These are phyloP conservation scores for Draba incana DNA, from an alignment of 345 rosid genomes.

Conservation along the genomic window DNA sequence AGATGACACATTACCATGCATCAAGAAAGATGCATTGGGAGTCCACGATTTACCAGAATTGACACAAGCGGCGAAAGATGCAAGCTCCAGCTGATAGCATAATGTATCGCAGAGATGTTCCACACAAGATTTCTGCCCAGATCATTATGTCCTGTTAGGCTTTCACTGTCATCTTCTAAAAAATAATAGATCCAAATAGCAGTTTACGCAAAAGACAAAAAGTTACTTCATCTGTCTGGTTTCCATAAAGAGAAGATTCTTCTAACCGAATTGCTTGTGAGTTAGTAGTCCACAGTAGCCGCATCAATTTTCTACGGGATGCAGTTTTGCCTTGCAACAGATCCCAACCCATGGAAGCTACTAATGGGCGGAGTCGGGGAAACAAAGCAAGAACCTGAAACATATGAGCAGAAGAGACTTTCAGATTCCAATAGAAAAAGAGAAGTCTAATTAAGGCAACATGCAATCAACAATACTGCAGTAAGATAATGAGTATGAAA, in stretches of 20 bases:
- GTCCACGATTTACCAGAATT: constrained; percentile 88
- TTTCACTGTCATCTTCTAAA: constrained; percentile 33
- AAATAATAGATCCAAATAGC: constrained; percentile 4
- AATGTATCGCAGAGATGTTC: constrained; percentile 83
- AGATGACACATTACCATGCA: constrained; percentile 61
- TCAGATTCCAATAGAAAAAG: constrained; percentile 18
- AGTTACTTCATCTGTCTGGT: constrained; percentile 71
- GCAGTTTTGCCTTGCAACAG: constrained; percentile 74
- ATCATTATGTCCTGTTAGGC: constrained; percentile 39
- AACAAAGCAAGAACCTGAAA: constrained; percentile 69
- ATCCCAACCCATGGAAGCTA: constrained; percentile 99
- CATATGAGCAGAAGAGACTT: constrained; percentile 35
- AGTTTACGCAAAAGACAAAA: constrained; percentile 14
- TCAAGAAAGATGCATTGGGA: constrained; percentile 62
- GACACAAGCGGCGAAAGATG: constrained; percentile 82
- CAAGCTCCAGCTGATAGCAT: constrained; percentile 88
- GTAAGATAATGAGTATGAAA: constrained; percentile 16
- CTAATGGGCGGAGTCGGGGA: constrained; percentile 80
- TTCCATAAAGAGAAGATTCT: constrained; percentile 72
- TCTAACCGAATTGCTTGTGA: constrained; percentile 69
- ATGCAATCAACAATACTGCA: constrained; percentile 25
- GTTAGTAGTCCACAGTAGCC: constrained; percentile 72
- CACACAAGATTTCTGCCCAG: constrained; percentile 78
- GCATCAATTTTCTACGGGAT: constrained; percentile 75
- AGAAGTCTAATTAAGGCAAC: constrained; percentile 8